Evolutionary conservation across 2,329 filamentous ascomycete species (phyloP), one percentile per base, ranked within the genome.

Genomic region (Ophiosphaerella narmari): DNA sequence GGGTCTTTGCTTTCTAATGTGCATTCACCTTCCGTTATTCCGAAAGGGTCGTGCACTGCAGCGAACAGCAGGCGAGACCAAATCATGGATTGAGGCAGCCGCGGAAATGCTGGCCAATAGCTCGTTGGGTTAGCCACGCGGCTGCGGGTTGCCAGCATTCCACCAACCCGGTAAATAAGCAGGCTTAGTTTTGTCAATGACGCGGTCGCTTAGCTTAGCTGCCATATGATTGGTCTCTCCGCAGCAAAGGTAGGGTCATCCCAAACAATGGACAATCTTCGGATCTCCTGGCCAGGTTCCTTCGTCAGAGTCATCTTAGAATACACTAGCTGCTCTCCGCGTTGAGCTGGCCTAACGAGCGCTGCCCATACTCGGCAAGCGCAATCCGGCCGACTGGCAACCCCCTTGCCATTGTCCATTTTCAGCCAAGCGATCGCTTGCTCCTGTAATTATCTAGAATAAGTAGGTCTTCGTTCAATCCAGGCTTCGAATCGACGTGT

Each of bases 141-240:
- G 14, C 16, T 31, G 33, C 32, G 23, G 40, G 29, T 12, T 31
- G 40, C 31, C 7, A 29, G 12, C n/a, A 36, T 26, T 26, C 42
- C 42, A 31, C 9, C 8, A 21, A 26, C 42, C 42, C 37, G 42
- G 42, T 44, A 44, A 44, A 44, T 44, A 34, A 44, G 33, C 33
- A 26, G 14, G 21, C 23, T 23, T 44, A 13, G 42, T 44, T 44
- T 34, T 29, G 26, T 29, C 26, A 29, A 37, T 29, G 33, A n/a
- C 18, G 18, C 4, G 18, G 18, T 24, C n/a, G 31, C 16, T 23
- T 4, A 23, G 33, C 42, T 44, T 44, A 34, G 42, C 42, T 8
- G 23, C 16, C 6, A 13, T 13, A 4, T 32, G n/a, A 45, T 45
- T 45, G 43, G 43, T 16, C 32, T 24, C 36, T 16, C 11, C 18